Percentiles rank a stretch among this genome's conserved stretches.
These are phyloP conservation scores for Leccinum broughii DNA, from an alignment of 768 basidiomycete species.

Conservation along the genomic window DNA sequence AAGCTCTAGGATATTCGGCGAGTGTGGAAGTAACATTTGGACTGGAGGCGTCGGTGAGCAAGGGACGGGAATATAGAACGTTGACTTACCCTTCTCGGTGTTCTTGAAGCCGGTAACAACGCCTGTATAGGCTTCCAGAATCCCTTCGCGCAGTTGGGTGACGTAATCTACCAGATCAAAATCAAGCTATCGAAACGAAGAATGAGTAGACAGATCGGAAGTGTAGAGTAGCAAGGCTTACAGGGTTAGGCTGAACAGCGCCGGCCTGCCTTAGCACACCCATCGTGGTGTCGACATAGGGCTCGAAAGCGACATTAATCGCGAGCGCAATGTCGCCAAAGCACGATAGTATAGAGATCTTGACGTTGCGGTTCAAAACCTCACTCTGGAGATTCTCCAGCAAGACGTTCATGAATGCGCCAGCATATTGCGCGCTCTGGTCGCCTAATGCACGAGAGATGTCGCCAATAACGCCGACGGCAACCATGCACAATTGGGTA, in stretches of 20 bases:
- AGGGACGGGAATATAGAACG: neutral
- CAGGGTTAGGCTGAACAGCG: constrained; percentile 81
- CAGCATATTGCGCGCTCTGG: constrained; percentile 77
- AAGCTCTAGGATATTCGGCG: constrained; percentile 75
- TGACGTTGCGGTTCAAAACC: constrained; percentile 89
- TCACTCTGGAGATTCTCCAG: constrained; percentile 90
- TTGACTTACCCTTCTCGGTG: constrained; percentile 63
- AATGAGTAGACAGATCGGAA: neutral
- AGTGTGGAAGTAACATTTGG: constrained; percentile 59
- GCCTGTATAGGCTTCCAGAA: constrained; percentile 95
- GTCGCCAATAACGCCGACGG: constrained; percentile 94
- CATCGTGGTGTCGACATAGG: constrained; percentile 90
- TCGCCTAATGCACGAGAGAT: constrained; percentile 93
- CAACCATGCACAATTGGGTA: constrained; percentile 92
- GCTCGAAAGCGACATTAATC: constrained; percentile 81
- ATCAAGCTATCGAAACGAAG: constrained; percentile 54
- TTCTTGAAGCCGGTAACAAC: constrained; percentile 90
- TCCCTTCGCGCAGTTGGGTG: constrained; percentile 85
- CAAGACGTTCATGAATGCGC: constrained; percentile 88
- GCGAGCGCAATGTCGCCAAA: constrained; percentile 98
- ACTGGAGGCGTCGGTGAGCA: constrained; percentile 7
- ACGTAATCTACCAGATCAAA: constrained; percentile 94
- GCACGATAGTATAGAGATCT: constrained; percentile 93
- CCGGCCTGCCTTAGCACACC: constrained; percentile 90
- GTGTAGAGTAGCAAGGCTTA: constrained; percentile 37